These are phyloP conservation scores for Wallemia ichthyophaga DNA, from an alignment of 1,284 basidiomycete species.

Conservation along the genomic window DNA sequence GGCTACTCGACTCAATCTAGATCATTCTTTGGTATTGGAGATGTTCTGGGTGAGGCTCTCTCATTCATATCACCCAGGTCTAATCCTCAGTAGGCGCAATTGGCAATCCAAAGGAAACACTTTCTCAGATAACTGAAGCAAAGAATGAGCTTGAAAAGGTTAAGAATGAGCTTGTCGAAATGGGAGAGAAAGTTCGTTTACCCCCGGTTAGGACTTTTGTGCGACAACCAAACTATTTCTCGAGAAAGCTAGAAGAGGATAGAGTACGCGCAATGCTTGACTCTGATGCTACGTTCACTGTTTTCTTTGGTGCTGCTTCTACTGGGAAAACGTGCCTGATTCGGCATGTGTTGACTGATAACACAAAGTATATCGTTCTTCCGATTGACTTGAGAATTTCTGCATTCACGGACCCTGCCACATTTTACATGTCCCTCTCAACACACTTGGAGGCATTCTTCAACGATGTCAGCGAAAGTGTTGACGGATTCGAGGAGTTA, in stretches of 20 bases:
- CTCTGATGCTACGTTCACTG: conserved; percentile 41
- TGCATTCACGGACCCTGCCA: conserved; percentile 44
- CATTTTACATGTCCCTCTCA: conserved; percentile 39
- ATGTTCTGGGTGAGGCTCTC: conserved; percentile 23
- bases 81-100: conserved; percentile 19
- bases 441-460: conserved; percentile 53
- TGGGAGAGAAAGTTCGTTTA: conserved; percentile 29
- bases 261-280: conserved; percentile 31
- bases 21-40: conserved; percentile 38
- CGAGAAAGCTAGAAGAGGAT: conserved; percentile 31
- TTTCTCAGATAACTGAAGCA: conserved; percentile 43
- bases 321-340: conserved; percentile 52
- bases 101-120: conserved; percentile 46
- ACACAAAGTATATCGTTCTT: conserved; percentile 34
- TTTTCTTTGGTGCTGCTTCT: conserved; percentile 32
- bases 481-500: conserved; percentile 31
- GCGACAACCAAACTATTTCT: conserved; percentile 36
- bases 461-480: conserved; percentile 25
- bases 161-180: conserved; percentile 34
- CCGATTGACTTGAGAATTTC: conserved; percentile 55
- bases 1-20: background rate
- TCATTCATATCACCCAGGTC: background rate
- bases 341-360: conserved; percentile 32
- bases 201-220: conserved; percentile 46
- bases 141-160: conserved; percentile 40